Percentiles rank a stretch among this genome's conserved stretches.
Conservation (phyloP, 371 early-diverging fungal species). For the Mycotypha africana region DNA sequence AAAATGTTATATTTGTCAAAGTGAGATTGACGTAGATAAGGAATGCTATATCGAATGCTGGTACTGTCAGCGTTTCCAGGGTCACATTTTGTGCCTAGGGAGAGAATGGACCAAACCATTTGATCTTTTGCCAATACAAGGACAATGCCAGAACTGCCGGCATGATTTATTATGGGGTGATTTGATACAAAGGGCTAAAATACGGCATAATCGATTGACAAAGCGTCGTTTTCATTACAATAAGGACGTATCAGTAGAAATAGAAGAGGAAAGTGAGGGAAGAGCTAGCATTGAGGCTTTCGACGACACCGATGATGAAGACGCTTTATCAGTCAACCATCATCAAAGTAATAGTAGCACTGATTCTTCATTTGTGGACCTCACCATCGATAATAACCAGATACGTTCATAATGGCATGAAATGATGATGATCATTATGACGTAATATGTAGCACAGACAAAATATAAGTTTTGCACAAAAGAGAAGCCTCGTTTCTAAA, state of each 20-base stretch:
- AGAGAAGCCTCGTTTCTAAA: too few relatives aligned
- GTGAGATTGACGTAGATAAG: not conserved
- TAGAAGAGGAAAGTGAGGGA: not conserved
- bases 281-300: not conserved
- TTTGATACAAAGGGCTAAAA: conserved; percentile 2
- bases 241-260: not conserved
- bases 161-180: conserved; percentile 11
- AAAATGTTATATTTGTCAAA: not conserved
- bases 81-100: conserved; percentile 8
- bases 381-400: too few relatives aligned
- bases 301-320: not conserved
- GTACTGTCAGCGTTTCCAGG: conserved; percentile 1
- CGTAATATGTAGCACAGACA: too few relatives aligned
- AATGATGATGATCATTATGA: too few relatives aligned
- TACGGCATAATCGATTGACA: too few relatives aligned
- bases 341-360: too few relatives aligned
- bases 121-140: conserved; percentile 9
- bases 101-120: not conserved
- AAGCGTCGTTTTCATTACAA: too few relatives aligned
- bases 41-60: conserved; percentile 6
- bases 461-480: too few relatives aligned
- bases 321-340: too few relatives aligned
- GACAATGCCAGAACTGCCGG: conserved; percentile 10
- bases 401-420: too few relatives aligned
- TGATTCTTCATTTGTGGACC: too few relatives aligned